Evolutionary conservation across 2,329 filamentous ascomycete species (phyloP).

Genomic region (Exophiala viscosa): DNA sequence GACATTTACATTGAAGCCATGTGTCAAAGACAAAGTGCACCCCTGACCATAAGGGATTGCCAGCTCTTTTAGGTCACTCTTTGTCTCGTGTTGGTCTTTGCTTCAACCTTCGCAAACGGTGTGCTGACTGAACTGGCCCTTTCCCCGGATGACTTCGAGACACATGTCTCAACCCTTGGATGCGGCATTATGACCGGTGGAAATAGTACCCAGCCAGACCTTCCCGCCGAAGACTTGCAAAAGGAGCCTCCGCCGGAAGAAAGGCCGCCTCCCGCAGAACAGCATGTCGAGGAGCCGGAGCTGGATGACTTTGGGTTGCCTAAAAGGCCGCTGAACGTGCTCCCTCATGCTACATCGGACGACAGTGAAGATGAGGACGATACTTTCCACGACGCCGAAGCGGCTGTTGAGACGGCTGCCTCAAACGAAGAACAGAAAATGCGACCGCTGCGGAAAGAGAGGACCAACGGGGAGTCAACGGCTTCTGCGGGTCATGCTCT

Average conservation of each 20-base stretch:
- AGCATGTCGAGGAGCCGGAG: conserved; percentile 36
- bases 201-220: conserved; percentile 7
- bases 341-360: conserved; percentile 12
- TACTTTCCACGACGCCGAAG: conserved; percentile 37
- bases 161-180: conserved; percentile 18
- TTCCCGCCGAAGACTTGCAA: conserved; percentile 1
- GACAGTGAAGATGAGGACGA: conserved; percentile 41
- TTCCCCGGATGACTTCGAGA: conserved; percentile 9
- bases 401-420: conserved; percentile 4
- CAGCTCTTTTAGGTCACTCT: background rate
- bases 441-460: background rate
- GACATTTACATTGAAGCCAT: too few relatives aligned
- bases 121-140: background rate
- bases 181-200: conserved; percentile 23
- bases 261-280: background rate
- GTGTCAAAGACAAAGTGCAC: background rate
- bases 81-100: conserved; percentile 2
- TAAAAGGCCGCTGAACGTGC: conserved; percentile 39
- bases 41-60: too few relatives aligned
- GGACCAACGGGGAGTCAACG: conserved; percentile 8
- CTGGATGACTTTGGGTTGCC: conserved; percentile 71
- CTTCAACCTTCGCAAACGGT: background rate
- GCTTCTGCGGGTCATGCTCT: too few relatives aligned
- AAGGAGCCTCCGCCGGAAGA: background rate
- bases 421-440: background rate